Evolutionary conservation across 2,329 filamentous ascomycete genomes (phyloP), one percentile per base, ranked within the genome.

Genomic region (Ceratocystis harringtonii): DNA sequence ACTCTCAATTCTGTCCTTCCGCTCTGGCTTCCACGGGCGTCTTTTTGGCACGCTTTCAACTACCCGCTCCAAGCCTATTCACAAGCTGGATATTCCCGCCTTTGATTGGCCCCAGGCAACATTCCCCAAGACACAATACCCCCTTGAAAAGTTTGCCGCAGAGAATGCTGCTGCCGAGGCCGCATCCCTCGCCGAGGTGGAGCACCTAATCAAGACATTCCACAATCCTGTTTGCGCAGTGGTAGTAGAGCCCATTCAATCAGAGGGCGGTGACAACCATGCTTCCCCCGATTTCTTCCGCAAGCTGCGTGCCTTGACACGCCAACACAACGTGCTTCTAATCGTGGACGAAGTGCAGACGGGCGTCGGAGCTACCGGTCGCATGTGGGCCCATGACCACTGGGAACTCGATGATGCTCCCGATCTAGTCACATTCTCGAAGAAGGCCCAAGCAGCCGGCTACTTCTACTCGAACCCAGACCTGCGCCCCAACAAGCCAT

Each of bases 261-360:
- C 86, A 69, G 89, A 92, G 77, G 89, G 88, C 72, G 89, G 88
- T 70, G 88, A 92, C 76, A 91, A 91, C 79, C 89, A 91, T 75
- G 89, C 88, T 65, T 89, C 87, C 0, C 84, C 88, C 10, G 79
- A 81, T 50, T 92, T 91, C 80, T 92, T 92, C 84, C 83, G 80
- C 68, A 85, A 85, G 58, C 83, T 92, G 41, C 84, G 89, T 63
- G 83, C 83, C 44, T 78, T 92, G 67, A 91, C 88, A 43, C 81
- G 84, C 71, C 85, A 84, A 72, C 81, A 87, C 75, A 79, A 84
- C 67, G 81, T 89, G 44, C 81, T 89, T 69, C 78, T 92, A 74
- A 92, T 92, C 71, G 88, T 90, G 65, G 89, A 92, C 72, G 89
- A 92, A 76, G 89, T 92, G 43, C 89, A 92, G 76, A 92, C 89